Evolutionary conservation across 2,329 filamentous ascomycete genomes (phyloP).

Genomic region (Fusarium burgessii): DNA sequence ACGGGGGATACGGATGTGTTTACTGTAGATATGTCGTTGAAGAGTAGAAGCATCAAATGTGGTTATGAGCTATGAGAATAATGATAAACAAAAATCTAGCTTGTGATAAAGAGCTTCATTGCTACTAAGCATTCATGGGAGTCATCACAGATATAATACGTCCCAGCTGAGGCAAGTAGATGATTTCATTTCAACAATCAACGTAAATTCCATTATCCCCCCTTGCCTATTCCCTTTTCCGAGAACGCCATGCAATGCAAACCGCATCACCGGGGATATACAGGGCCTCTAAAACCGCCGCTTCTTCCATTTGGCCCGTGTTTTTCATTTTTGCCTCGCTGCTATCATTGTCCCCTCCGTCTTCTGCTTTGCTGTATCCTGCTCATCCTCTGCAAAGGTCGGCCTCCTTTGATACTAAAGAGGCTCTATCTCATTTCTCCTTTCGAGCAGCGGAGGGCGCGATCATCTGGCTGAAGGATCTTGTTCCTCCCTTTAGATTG

Average conservation of each 20-base stretch:
- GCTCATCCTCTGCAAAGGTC: conserved; percentile 14
- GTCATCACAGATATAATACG: conserved; percentile 12
- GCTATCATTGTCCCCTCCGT: conserved; percentile 26
- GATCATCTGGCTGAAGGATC: conserved; percentile 26
- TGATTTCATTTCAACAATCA: conserved; percentile 48
- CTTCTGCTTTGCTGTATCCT: conserved; percentile 31
- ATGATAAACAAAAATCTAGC: conserved; percentile 26
- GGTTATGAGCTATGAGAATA: conserved; percentile 37
- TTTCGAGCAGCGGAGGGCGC: conserved; percentile 40
- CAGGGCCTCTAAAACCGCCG: conserved; percentile 40
- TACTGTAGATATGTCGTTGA: background rate
- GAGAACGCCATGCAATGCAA: conserved; percentile 56
- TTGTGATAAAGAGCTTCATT: background rate
- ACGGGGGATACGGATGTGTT: background rate
- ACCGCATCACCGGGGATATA: conserved; percentile 53
- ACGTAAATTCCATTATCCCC: conserved; percentile 50
- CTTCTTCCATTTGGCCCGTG: conserved; percentile 32
- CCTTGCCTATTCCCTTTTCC: conserved; percentile 49
- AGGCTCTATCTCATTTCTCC: background rate
- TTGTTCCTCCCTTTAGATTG: conserved; percentile 30
- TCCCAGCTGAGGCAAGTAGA: conserved; percentile 32
- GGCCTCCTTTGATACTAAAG: conserved; percentile 19
- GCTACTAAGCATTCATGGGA: background rate
- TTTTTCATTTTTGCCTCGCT: conserved; percentile 30
- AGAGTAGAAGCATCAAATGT: conserved; percentile 15